Percentiles rank a stretch among this genome's conserved stretches.
Conservation (phyloP, 2,329 filamentous ascomycete genomes). For the Metarhizium anisopliae region DNA sequence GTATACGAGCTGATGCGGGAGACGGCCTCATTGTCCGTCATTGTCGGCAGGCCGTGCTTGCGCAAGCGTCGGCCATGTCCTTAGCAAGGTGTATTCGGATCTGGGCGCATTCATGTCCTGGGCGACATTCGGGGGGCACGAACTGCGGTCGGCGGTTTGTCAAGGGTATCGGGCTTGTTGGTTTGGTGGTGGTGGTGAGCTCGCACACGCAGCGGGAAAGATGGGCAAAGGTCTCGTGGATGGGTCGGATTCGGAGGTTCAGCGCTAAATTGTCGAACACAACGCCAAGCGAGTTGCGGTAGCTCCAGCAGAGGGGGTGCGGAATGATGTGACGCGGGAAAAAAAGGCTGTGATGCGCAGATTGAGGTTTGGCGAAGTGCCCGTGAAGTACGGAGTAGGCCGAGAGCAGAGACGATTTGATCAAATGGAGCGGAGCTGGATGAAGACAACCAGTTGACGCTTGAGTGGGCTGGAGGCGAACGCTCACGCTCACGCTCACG, state of each 20-base stretch:
- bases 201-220: neutral
- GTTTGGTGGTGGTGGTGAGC: neutral
- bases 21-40: conserved; percentile 58
- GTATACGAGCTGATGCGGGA: conserved; percentile 45
- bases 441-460: neutral
- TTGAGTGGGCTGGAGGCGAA: neutral
- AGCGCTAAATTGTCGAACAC: neutral
- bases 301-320: neutral
- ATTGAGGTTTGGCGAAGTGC: too few relatives aligned
- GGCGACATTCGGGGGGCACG: conserved; percentile 8
- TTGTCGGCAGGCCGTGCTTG: conserved; percentile 36
- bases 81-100: conserved; percentile 11
- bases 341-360: neutral
- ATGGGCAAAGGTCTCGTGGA: neutral
- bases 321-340: too few relatives aligned
- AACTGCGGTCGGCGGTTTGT: neutral
- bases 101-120: conserved; percentile 23
- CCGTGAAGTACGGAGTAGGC: too few relatives aligned
- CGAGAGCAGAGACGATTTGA: neutral
- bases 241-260: neutral
- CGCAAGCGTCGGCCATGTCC: conserved; percentile 22
- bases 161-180: neutral
- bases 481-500: neutral
- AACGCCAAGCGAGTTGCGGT: neutral
- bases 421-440: neutral